A percentile compares a stretch with the other conserved stretches of the same genome.
phyloP scores from a whole-genome alignment of 208 protist species.

The Naegleria fowleri region DNA sequence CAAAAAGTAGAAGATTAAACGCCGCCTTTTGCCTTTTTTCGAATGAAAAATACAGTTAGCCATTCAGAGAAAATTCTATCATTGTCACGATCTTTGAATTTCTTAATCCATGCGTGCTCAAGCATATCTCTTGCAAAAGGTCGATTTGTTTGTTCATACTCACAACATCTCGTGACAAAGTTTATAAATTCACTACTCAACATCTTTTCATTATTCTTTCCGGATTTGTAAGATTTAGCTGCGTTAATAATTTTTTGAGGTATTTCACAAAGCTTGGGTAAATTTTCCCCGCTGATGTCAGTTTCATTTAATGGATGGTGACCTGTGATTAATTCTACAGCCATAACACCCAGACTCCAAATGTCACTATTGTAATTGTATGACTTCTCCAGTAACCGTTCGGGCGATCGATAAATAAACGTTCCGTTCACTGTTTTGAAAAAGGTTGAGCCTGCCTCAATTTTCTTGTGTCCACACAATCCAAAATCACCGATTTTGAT shows the following conservation, averaged over 20 bases:
- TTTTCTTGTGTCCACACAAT: not conserved
- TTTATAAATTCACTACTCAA: not conserved
- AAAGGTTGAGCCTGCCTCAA: not conserved
- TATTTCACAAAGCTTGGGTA: not conserved
- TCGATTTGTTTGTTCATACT: not conserved
- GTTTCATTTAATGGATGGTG: not conserved
- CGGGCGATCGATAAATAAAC: not conserved
- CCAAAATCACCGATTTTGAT: not conserved
- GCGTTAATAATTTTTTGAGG: not conserved
- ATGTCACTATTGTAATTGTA: not conserved
- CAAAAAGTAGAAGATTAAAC: not conserved
- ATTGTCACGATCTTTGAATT: not conserved
- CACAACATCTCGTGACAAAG: not conserved
- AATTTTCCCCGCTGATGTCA: not conserved
- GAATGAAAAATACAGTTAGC: not conserved
- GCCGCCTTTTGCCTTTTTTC: not conserved
- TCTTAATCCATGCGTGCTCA: not conserved
- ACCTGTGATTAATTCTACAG: not conserved
- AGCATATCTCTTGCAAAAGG: not conserved
- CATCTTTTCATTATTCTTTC: not conserved
- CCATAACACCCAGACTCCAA: not conserved
- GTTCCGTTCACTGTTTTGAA: not conserved
- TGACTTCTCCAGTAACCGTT: not conserved
- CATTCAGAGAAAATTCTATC: not conserved
- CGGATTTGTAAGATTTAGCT: not conserved